phyloP scores from a whole-genome alignment of 2,329 filamentous ascomycete genomes.

The Purpureocillium takamizusanense region DNA sequence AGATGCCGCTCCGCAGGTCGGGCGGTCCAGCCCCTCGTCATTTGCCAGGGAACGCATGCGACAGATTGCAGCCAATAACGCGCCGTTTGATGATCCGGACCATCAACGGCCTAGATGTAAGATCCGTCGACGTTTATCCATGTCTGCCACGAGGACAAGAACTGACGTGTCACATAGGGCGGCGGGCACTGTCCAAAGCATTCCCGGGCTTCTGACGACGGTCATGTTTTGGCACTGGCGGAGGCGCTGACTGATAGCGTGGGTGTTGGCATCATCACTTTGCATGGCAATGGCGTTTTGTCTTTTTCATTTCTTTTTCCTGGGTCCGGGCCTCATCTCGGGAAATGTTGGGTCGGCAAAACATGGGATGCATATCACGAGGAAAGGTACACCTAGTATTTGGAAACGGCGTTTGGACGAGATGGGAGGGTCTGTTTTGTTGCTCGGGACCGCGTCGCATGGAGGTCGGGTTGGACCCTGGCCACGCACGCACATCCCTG shows the following conservation, averaged over 20 bases:
- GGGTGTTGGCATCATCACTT: not conserved
- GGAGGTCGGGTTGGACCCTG: too few species aligned
- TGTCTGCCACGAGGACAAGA: not conserved
- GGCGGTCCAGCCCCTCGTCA: conserved; percentile 32
- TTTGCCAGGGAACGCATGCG: conserved; percentile 34
- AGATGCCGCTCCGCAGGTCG: conserved; percentile 14
- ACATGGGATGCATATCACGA: too few species aligned
- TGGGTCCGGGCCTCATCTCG: too few species aligned
- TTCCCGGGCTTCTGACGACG: conserved; percentile 29
- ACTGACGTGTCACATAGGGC: conserved; percentile 23
- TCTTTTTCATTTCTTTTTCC: not conserved
- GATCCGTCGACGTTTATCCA: conserved; percentile 5
- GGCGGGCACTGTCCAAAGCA: conserved; percentile 30
- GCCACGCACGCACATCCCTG: too few species aligned
- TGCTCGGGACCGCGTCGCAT: too few species aligned
- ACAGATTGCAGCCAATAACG: conserved; percentile 31
- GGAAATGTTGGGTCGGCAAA: too few species aligned
- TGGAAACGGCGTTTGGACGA: too few species aligned
- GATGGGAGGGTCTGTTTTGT: too few species aligned
- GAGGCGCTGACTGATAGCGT: too few species aligned
- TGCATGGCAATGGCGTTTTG: not conserved
- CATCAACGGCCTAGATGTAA: conserved; percentile 28
- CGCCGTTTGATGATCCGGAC: conserved; percentile 34
- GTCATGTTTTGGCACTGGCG: not conserved
- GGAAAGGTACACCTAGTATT: too few species aligned